Conservation (phyloP, 176 grass and related monocot species). For the Paspalum vaginatum region DNA sequence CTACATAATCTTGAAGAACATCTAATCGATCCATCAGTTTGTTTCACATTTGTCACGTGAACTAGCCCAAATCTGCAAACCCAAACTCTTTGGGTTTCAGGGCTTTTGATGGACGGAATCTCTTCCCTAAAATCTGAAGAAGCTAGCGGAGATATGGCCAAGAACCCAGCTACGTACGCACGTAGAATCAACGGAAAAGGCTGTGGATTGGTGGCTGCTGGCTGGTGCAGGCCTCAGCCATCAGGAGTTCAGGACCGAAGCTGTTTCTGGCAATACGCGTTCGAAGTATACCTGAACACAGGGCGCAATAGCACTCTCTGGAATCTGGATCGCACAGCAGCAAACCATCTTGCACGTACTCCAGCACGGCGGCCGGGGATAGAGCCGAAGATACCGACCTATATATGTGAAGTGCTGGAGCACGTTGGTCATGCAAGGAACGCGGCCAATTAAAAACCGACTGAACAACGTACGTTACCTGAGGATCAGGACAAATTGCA, state of each 20-base stretch:
- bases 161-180: background rate
- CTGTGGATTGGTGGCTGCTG: too few relatives aligned
- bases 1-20: too few relatives aligned
- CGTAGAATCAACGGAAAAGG: background rate
- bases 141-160: background rate
- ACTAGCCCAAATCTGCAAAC: background rate
- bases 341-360: background rate
- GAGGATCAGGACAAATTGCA: too few relatives aligned
- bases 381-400: too few relatives aligned
- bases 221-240: background rate
- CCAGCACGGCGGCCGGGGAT: too few relatives aligned
- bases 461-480: too few relatives aligned
- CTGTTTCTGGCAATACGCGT: background rate
- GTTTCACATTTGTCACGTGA: background rate
- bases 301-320: background rate
- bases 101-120: background rate
- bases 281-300: background rate
- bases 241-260: background rate
- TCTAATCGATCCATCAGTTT: background rate
- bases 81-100: background rate
- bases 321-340: background rate
- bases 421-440: too few relatives aligned
- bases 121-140: too few relatives aligned
- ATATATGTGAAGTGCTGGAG: too few relatives aligned
- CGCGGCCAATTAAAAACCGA: too few relatives aligned